phyloP scores from a whole-genome alignment of 2,329 filamentous ascomycete genomes.

The Aspergillus pseudoterreus region DNA sequence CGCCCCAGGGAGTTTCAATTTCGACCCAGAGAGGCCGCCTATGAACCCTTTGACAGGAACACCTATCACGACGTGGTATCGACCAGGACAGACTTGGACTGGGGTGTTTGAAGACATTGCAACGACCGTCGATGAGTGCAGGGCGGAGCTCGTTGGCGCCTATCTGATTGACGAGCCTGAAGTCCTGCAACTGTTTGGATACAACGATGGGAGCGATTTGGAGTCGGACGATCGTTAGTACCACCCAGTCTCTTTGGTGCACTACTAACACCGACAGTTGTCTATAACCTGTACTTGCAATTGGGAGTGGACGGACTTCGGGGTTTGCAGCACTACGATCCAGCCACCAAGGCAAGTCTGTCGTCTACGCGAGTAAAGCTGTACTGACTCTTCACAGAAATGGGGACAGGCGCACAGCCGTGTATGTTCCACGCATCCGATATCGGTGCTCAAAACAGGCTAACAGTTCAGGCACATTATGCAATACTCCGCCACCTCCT shows the following conservation, averaged over 20 bases:
- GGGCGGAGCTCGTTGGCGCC: constrained; percentile 41
- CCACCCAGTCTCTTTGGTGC: neutral
- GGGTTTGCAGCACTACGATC: constrained; percentile 38
- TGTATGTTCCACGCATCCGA: constrained; percentile 2
- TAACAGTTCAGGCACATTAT: constrained; percentile 51
- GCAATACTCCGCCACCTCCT: constrained; percentile 61
- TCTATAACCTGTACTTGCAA: constrained; percentile 42
- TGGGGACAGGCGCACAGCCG: constrained; percentile 16
- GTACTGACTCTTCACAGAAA: constrained; percentile 6
- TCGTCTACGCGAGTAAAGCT: neutral
- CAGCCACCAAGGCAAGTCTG: constrained; percentile 37
- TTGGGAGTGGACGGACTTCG: constrained; percentile 42
- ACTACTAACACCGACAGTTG: constrained; percentile 28
- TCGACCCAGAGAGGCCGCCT: constrained; percentile 56
- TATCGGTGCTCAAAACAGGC: constrained; percentile 4
- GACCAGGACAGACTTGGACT: constrained; percentile 62
- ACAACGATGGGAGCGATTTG: neutral
- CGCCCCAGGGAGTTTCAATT: constrained; percentile 37
- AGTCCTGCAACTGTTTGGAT: constrained; percentile 41
- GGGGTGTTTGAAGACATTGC: constrained; percentile 58
- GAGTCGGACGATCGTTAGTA: constrained; percentile 12
- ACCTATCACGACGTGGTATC: constrained; percentile 53
- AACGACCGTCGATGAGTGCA: constrained; percentile 58
- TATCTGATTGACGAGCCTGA: constrained; percentile 45
- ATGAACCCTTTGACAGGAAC: constrained; percentile 53